Evolutionary conservation across 148 eudicot species (phyloP), one percentile per base, ranked within the genome.

Genomic region (Linanthus parryae): DNA sequence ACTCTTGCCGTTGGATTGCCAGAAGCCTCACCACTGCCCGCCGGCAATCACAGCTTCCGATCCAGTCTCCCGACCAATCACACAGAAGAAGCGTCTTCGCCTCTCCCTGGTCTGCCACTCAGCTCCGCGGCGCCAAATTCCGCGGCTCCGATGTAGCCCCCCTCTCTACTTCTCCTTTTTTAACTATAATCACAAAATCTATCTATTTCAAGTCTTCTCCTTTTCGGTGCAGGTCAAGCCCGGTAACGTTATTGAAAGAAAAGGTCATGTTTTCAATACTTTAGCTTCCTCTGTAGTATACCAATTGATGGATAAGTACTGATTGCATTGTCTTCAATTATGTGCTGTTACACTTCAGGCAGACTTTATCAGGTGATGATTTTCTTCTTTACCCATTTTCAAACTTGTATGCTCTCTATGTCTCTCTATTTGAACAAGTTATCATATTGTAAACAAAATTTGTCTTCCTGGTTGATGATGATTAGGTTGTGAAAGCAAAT

Each of bases 401-500:
- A 27, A 10, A 21, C 23, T 49, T 34, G 2, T 9, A 14, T 53
- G 33, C 39, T 7, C 14, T 33, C 16, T 4, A 56, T 44, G 0
- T 11, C 4, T 40, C 19, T 39, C 21, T 42, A 5, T 61, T 44
- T 18, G 25, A 34, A 15, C 16, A 17, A 17, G n/a, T n/a, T n/a
- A n/a, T n/a, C n/a, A n/a, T n/a, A n/a, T n/a, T n/a, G n/a, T n/a
- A n/a, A n/a, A n/a, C n/a, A n/a, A n/a, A n/a, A n/a, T n/a, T n/a
- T n/a, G n/a, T n/a, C n/a, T n/a, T n/a, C n/a, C n/a, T n/a, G n/a
- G n/a, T n/a, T n/a, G n/a, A n/a, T 34, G 16, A 28, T 21, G 44
- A 26, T 58, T 60, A 89, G 97, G 95, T 89, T 21, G 20, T 90
- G 2, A 90, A 85, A 70, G 92, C 92, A 30, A 82, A 80, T 40